phyloP scores from a whole-genome alignment of 805 yeast species.

The Brettanomyces custersianus region DNA sequence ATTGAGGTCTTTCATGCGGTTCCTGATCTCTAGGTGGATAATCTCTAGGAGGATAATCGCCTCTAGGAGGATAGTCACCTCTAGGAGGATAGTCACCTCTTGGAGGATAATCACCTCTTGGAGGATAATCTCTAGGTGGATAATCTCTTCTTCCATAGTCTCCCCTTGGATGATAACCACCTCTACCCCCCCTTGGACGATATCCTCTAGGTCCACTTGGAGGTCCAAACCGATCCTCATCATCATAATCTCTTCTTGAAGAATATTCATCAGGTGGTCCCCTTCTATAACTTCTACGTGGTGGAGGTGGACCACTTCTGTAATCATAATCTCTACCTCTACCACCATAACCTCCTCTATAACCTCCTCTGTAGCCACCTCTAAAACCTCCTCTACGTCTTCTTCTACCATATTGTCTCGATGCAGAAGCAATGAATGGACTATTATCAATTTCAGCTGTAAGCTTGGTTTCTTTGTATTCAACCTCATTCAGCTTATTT shows the following conservation, averaged over 20 bases:
- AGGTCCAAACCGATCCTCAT: conserved; percentile 18
- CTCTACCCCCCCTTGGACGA: conserved; percentile 26
- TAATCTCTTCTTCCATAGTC: conserved; percentile 27
- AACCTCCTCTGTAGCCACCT: conserved; percentile 37
- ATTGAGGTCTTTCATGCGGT: too few relatives aligned
- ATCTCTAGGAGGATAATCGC: conserved; percentile 23
- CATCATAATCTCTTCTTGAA: conserved; percentile 6
- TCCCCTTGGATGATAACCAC: conserved; percentile 21
- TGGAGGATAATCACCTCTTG: conserved; percentile 17
- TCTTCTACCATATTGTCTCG: conserved; percentile 38
- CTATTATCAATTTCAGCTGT: conserved; percentile 72
- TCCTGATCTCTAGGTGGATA: conserved; percentile 15
- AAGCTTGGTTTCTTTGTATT: conserved; percentile 54
- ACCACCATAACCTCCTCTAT: conserved; percentile 10
- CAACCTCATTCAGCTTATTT: conserved; percentile 60
- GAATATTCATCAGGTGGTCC: conserved; percentile 8
- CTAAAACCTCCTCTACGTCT: conserved; percentile 31
- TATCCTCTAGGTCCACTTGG: conserved; percentile 7
- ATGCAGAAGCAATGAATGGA: conserved; percentile 40
- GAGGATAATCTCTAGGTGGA: conserved; percentile 13
- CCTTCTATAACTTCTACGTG: conserved; percentile 26
- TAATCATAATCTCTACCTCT: conserved; percentile 12
- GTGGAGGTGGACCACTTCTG: conserved; percentile 9
- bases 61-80: conserved; percentile 22
- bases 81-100: conserved; percentile 22